Percentiles rank a stretch among this genome's conserved stretches.
Conservation (phyloP, 371 early-diverging fungal species). For the Actinomortierella wolfii region DNA sequence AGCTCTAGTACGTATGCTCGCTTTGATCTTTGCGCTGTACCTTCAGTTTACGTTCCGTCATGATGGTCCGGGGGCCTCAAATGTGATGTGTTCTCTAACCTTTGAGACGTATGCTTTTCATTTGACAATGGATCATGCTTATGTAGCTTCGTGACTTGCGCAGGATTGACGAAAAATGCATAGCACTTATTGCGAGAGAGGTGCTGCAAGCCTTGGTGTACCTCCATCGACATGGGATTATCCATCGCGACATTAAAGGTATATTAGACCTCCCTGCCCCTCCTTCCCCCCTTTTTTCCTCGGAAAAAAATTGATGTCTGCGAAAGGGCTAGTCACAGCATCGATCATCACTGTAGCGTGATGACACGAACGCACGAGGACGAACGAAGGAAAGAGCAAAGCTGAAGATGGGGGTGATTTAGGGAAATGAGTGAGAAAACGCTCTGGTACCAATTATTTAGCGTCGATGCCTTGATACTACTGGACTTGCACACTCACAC, state of each 20-base stretch:
- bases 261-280: conserved; percentile 4
- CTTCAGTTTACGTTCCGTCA: not conserved
- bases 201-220: conserved; percentile 88
- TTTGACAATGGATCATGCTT: conserved; percentile 2
- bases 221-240: conserved; percentile 92
- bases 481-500: no score
- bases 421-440: no score
- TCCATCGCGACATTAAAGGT: conserved; percentile 98
- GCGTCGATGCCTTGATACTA: no score
- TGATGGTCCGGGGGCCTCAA: not conserved
- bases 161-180: conserved; percentile 85
- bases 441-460: no score
- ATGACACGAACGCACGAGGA: no score
- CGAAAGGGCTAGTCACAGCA: no score
- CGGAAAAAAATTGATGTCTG: no score
- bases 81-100: no score
- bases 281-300: not conserved
- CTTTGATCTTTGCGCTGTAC: not conserved
- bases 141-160: conserved; percentile 47
- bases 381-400: no score
- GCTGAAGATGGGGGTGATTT: no score
- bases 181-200: conserved; percentile 86
- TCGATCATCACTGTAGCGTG: no score
- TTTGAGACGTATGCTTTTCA: not conserved
- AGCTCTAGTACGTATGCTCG: conserved; percentile 65